Evolutionary conservation across 768 basidiomycete genomes (phyloP), one percentile per base, ranked within the genome.

Genomic region (Scleroderma citrinum): DNA sequence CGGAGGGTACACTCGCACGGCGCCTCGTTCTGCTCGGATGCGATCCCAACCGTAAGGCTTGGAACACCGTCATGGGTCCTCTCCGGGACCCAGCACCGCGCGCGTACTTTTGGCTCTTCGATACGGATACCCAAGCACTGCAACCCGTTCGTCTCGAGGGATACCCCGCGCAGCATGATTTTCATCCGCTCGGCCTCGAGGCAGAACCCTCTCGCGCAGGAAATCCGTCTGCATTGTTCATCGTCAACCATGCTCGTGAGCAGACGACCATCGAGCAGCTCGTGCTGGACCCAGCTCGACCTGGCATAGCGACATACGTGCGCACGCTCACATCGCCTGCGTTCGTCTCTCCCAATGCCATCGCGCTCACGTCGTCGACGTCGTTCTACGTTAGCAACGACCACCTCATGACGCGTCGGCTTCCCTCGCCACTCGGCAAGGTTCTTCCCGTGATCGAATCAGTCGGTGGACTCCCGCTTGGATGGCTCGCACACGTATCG

Each of bases 41-140:
- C 30, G 74, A 76, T 47, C 71, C 72, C 3, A 64, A 58, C 44
- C 73, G 72, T 64, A 73, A 73, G 52, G 62, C 71, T 23, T 89
- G 87, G 87, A 89, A 89, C 59, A 87, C 85, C 7, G 86, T 74
- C 40, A 81, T 85, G 80, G 87, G 87, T 0, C 86, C 87, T 6
- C 59, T 89, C 43, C 62, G 53, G 1, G 66, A 86, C 56, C 83
- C 86, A 2, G 57, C 66, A 4, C 77, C 80, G 5, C 74, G 63
- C n/a, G 87, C 83, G 0, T 68, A 72, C 3, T 67, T 89, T 20
- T 89, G 85, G 77, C 41, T 85, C 4, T 76, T 82, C 56, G 61
- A 63, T 49, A 55, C 60, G 7, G 24, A 23, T 7, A 57, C 54
- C 8, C 32, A 55, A 10, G 54, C 60, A 37, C 65, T 75, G 1